phyloP scores from a whole-genome alignment of 2,329 filamentous ascomycete genomes.

The Geoglossum cookeanum region DNA sequence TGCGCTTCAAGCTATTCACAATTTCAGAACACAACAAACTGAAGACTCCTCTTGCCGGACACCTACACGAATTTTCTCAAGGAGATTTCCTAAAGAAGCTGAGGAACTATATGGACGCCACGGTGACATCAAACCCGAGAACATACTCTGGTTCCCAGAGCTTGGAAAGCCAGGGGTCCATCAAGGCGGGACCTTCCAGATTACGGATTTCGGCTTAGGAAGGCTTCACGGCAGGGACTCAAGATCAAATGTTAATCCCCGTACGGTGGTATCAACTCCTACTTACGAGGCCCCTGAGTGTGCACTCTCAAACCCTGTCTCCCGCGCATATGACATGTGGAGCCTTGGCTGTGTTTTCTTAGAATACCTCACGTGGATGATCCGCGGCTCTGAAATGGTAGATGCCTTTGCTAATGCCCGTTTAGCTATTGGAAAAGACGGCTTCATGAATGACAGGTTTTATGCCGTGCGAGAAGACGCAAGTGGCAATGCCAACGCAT shows the following conservation, averaged over 20 bases:
- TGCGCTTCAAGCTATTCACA: constrained; percentile 13
- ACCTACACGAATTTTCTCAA: no score
- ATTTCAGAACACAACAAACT: no score
- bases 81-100: not conserved
- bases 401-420: not conserved
- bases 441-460: not conserved
- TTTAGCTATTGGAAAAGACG: not conserved
- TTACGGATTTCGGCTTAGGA: constrained; percentile 20
- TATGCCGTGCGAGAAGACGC: not conserved
- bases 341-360: constrained; percentile 20
- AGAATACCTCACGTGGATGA: constrained; percentile 20
- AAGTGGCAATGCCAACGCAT: not conserved
- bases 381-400: constrained; percentile 11
- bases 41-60: no score
- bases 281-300: constrained; percentile 25
- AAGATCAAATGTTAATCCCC: constrained; percentile 13
- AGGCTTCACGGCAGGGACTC: constrained; percentile 18
- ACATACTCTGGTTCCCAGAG: constrained; percentile 17
- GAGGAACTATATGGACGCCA: constrained; percentile 17
- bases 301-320: constrained; percentile 14
- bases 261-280: constrained; percentile 6
- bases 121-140: constrained; percentile 21
- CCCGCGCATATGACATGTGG: constrained; percentile 20
- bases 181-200: constrained; percentile 12
- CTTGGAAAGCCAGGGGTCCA: not conserved